Base-by-base conservation (phyloP, 1,139 yeast genomes). In the Scheffersomyces parashehatae region DNA sequence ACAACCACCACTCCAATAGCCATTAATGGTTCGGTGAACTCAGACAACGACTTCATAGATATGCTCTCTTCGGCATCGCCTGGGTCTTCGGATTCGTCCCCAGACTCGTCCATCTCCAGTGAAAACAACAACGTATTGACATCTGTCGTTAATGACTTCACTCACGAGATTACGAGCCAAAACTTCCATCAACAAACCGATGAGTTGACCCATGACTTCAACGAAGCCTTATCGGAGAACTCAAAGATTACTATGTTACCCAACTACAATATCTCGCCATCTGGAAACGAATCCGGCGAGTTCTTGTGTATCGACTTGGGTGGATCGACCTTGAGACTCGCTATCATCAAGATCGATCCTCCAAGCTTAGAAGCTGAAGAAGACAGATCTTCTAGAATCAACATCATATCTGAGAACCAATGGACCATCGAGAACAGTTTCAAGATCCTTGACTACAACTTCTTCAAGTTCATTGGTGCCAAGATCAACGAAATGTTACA, bases 281-380 rank as follows among this genome's bases (percentile, higher is more conserved):
- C 70, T 1, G 79, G 79, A 3, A 40, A 59, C 3, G 80, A 76
- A 50, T 41, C 38, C 28, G 83, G 83, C 3, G 62, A 64, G 34
- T 75, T 53, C 47, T 61, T 79, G 49, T 77, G 72, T 30, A 65
- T 80, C 28, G 85, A 80, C 52, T 59, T 80, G 43, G 85, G 85
- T 6, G 85, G 85, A 0, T 73, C 81, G 5, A 79, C 83, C 2
- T 60, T 79, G 36, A 63, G 82, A 37, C 64, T 77, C 4, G 73
- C 80, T 1, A 67, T 75, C n/a, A 64, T 79, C n/a, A 58, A 64
- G 32, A 70, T 73, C 34, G 63, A 56, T 7, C 48, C 58, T 4
- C 54, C 56, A 8, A 24, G 29, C 6, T 34, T 26, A 9, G 38
- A 29, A 13, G 39, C 16, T 13, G 41, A 29, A 13, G 42, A 35